A percentile compares a stretch with the other conserved stretches of the same genome.
Conservation (phyloP, 2,329 filamentous ascomycete genomes). For the Aspergillus unguis region DNA sequence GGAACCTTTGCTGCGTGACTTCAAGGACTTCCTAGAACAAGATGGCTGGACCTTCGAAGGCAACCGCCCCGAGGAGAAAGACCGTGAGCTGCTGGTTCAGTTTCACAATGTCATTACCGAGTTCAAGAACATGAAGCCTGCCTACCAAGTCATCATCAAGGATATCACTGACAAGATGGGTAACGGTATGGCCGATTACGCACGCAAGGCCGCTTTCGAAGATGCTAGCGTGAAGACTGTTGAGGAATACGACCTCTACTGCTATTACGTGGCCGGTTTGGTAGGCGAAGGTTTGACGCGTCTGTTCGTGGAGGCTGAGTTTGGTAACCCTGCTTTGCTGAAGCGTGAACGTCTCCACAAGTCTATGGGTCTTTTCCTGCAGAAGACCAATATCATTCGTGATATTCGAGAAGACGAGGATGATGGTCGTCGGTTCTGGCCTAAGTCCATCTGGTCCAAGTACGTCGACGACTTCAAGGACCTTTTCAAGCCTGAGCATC, state of each 20-base stretch:
- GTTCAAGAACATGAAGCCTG: slow-evolving; percentile 81
- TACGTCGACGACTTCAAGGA: slow-evolving; percentile 87
- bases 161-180: slow-evolving; percentile 95
- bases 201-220: slow-evolving; percentile 75
- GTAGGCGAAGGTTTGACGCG: slow-evolving; percentile 91
- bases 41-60: slow-evolving; percentile 89
- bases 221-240: slow-evolving; percentile 76
- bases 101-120: slow-evolving; percentile 85
- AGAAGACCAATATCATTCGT: slow-evolving; percentile 98
- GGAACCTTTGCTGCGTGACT: slow-evolving; percentile 78
- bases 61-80: slow-evolving; percentile 89
- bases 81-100: slow-evolving; percentile 84
- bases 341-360: slow-evolving; percentile 78
- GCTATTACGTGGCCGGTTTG: slow-evolving; percentile 97
- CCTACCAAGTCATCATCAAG: slow-evolving; percentile 81
- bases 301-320: slow-evolving; percentile 80
- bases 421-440: slow-evolving; percentile 89
- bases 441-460: slow-evolving; percentile 95
- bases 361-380: slow-evolving; percentile 95
- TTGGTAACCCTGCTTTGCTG: slow-evolving; percentile 80
- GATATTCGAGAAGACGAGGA: slow-evolving; percentile 87
- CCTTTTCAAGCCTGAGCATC: slow-evolving; percentile 77
- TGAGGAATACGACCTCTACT: slow-evolving; percentile 92
- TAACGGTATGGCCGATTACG: slow-evolving; percentile 97
- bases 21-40: slow-evolving; percentile 71